These are phyloP conservation scores for Lumnitzera racemosa DNA, from an alignment of 345 rosid genomes.

Conservation along the genomic window DNA sequence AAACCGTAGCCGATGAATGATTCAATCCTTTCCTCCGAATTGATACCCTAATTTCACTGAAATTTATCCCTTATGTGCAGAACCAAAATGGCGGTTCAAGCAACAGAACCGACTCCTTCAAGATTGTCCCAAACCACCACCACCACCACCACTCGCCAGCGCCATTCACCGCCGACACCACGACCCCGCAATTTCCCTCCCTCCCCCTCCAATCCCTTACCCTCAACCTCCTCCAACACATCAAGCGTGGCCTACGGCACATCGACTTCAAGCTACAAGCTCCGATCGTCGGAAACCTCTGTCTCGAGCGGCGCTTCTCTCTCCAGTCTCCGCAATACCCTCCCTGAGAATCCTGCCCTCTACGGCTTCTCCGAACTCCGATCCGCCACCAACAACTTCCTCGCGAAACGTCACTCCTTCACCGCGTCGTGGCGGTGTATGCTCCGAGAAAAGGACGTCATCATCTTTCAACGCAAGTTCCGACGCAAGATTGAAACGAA, in stretches of 20 bases:
- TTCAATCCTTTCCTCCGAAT: too few relatives aligned
- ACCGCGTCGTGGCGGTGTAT: constrained; percentile 72
- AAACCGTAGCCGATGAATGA: too few relatives aligned
- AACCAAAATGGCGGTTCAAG: constrained; percentile 47
- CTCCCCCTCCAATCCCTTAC: background rate
- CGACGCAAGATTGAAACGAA: constrained; percentile 36
- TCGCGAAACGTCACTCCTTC: constrained; percentile 48
- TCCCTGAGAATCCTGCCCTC: constrained; percentile 67
- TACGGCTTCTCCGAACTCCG: constrained; percentile 79
- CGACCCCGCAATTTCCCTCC: background rate
- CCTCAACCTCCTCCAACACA: constrained; percentile 12
- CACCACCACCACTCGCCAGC: constrained; percentile 15
- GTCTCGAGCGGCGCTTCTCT: constrained; percentile 39
- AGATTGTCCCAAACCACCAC: constrained; percentile 17
- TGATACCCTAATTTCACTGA: too few relatives aligned
- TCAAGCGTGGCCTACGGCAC: constrained; percentile 3
- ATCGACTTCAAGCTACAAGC: constrained; percentile 14
- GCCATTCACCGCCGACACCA: constrained; percentile 1
- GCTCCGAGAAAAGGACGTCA: constrained; percentile 48
- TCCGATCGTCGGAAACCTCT: constrained; percentile 13
- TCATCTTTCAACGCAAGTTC: constrained; percentile 70
- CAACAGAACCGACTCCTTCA: constrained; percentile 29
- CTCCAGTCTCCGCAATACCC: constrained; percentile 54
- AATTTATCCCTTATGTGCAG: constrained; percentile 37
- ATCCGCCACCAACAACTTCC: constrained; percentile 84